Conservation (phyloP, 2,329 filamentous ascomycete genomes). For the Curvularia eragrostidis region DNA sequence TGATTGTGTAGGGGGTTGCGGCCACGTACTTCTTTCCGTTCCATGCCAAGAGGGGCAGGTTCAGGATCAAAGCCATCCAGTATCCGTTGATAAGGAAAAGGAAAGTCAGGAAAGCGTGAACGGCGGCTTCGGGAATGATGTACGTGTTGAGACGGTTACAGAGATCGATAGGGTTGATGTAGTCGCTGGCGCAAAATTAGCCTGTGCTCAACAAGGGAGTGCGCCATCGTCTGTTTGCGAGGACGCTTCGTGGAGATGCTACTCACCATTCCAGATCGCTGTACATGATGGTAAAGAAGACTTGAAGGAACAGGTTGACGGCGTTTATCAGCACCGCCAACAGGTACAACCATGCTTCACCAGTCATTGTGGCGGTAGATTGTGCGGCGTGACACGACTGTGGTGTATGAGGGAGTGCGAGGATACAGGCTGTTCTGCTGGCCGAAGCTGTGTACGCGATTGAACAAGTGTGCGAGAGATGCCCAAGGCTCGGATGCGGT, state of each 20-base stretch:
- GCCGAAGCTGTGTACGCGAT: conserved; percentile 19
- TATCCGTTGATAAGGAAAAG: conserved; percentile 98
- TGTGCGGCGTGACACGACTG: conserved; percentile 34
- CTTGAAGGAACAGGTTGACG: conserved; percentile 99
- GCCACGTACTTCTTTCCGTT: conserved; percentile 93
- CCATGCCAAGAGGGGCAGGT: conserved; percentile 88
- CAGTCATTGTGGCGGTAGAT: conserved; percentile 73
- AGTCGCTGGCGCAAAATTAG: conserved; percentile 72
- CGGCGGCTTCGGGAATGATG: conserved; percentile 97
- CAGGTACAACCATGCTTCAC: conserved; percentile 98
- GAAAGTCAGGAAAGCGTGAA: conserved; percentile 94
- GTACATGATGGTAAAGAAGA: conserved; percentile 99
- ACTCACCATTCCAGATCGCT: conserved; percentile 98
- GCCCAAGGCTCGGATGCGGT: conserved; percentile 35
- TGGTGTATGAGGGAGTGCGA: conserved; percentile 15
- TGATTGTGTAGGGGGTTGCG: background rate
- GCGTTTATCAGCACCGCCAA: conserved; percentile 98
- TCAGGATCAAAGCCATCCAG: conserved; percentile 91
- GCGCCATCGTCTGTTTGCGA: background rate
- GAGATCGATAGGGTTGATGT: conserved; percentile 99
- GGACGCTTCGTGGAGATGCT: background rate
- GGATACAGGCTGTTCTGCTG: conserved; percentile 20
- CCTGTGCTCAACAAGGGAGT: conserved; percentile 24
- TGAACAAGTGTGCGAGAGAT: conserved; percentile 21
- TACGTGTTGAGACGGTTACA: conserved; percentile 99